Conservation (phyloP, 2,329 filamentous ascomycete genomes). For the Botrytis pseudocinerea region DNA sequence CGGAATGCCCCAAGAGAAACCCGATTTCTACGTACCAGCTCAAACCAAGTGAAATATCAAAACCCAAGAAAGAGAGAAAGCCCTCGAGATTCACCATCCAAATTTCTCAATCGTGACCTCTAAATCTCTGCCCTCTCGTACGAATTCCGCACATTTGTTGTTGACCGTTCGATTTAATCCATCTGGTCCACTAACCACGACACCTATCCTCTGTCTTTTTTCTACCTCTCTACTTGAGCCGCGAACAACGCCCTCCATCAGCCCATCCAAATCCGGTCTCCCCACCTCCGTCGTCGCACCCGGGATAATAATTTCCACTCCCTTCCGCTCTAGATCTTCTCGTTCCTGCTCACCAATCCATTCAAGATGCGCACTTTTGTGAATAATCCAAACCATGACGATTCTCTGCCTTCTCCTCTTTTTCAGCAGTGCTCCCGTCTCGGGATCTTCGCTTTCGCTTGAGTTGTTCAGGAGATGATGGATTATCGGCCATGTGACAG, state of each 20-base stretch:
- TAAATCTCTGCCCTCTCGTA: constrained; percentile 51
- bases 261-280: constrained; percentile 51
- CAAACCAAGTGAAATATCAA: neutral
- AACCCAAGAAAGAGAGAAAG: neutral
- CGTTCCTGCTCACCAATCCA: constrained; percentile 56
- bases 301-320: constrained; percentile 55
- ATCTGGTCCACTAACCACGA: constrained; percentile 64
- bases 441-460: constrained; percentile 28
- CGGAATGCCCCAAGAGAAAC: neutral
- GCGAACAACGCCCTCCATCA: constrained; percentile 45
- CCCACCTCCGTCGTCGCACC: constrained; percentile 54
- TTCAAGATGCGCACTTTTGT: constrained; percentile 51
- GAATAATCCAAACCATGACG: constrained; percentile 60
- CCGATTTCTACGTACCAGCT: neutral
- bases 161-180: constrained; percentile 60
- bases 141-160: constrained; percentile 55
- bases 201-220: constrained; percentile 45
- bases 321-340: constrained; percentile 50
- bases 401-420: constrained; percentile 42
- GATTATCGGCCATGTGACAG: constrained; percentile 61
- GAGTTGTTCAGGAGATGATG: constrained; percentile 48
- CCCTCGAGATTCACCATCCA: constrained; percentile 55
- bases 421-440: constrained; percentile 26
- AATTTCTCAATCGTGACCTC: constrained; percentile 65
- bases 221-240: neutral